phyloP scores from a whole-genome alignment of 1,139 yeast genomes.

The Eremothecium cymbalariae region DNA sequence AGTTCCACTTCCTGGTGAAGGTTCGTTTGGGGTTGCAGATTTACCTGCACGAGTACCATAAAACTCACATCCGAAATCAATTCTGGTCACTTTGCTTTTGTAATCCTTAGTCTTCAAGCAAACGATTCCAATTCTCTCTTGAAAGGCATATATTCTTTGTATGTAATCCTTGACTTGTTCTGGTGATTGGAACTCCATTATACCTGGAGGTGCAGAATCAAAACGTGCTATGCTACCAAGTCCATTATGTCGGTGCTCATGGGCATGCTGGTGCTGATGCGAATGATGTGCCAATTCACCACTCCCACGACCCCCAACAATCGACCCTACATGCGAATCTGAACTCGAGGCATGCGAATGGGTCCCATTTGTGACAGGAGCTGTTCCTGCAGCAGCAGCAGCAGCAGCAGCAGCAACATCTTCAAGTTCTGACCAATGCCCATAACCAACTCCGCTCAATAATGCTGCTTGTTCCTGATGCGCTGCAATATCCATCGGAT shows the following conservation, averaged over 20 bases:
- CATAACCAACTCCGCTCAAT: slow-evolving; percentile 3
- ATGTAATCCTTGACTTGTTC: slow-evolving; percentile 5
- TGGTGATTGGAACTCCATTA: slow-evolving; percentile 5
- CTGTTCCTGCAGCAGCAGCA: background rate
- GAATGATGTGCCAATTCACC: background rate
- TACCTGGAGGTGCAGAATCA: slow-evolving; percentile 5
- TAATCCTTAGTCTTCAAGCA: slow-evolving; percentile 6
- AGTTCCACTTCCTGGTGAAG: slow-evolving; percentile 3
- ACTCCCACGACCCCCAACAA: slow-evolving; percentile 1
- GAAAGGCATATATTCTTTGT: slow-evolving; percentile 4
- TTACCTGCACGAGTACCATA: slow-evolving; percentile 5
- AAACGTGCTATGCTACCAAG: slow-evolving; percentile 1
- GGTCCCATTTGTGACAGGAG: background rate
- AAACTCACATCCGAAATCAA: slow-evolving; percentile 5
- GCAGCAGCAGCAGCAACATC: slow-evolving; percentile 3
- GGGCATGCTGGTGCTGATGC: slow-evolving; percentile 2
- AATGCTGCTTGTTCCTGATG: slow-evolving; percentile 4
- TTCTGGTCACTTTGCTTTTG: slow-evolving; percentile 5
- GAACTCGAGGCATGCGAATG: slow-evolving; percentile 1
- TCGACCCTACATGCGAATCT: slow-evolving; percentile 2
- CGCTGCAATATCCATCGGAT: slow-evolving; percentile 3
- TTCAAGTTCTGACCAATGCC: slow-evolving; percentile 5
- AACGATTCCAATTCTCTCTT: slow-evolving; percentile 4
- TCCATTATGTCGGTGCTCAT: slow-evolving; percentile 2
- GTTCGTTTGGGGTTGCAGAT: background rate